Base-by-base conservation (phyloP, 331 rosid genomes). In the Rhamnella rubrinervis region DNA sequence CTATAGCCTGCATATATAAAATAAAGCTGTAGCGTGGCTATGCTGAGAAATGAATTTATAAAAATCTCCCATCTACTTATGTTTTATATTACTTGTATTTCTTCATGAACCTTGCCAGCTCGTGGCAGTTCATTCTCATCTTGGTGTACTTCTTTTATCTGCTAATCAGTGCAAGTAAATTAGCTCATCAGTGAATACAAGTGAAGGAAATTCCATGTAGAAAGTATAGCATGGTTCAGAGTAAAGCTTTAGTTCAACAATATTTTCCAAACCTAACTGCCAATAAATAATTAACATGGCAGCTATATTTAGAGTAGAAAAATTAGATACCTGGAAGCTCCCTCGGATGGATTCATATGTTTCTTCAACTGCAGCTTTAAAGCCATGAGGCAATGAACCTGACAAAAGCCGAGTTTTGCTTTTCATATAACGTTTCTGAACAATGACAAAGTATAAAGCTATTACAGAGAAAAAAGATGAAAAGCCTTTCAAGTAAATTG, bases 111-210 rank as follows among this genome's bases (percentile, higher is more conserved):
- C 28, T 79, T 66, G 28, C 66, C 74, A 55, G 74, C 61, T 60
- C 65, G 71, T 23, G 59, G 74, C 31, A 39, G 80, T 41, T 81
- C 87, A 13, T 63, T 83, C 78, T 84, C 95, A 59, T 72, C 90
- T 72, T 77, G 77, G 67, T 65, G 69, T 63, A 95, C 20, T 69
- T 89, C 97, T 62, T 86, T 71, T 57, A 91, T 55, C 99, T 95
- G 81, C 69, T 72, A 65, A 68, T 39, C 40, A 67, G 46, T 71
- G 49, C 66, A 80, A 39, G 68, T 66, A 67, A 52, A 40, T 51
- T 31, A 73, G 69, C 65, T 79, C 77, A 59, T 77, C 80, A 78
- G 76, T 61, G 47, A 16, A 65, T 13, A 65, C 55, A 28, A 21
- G 69, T 49, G 9, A 46, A 57, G 20, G 51, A 11, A 37, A 28